Conservation (phyloP, 139 green algal genomes). For the Nannochloris sp. region DNA sequence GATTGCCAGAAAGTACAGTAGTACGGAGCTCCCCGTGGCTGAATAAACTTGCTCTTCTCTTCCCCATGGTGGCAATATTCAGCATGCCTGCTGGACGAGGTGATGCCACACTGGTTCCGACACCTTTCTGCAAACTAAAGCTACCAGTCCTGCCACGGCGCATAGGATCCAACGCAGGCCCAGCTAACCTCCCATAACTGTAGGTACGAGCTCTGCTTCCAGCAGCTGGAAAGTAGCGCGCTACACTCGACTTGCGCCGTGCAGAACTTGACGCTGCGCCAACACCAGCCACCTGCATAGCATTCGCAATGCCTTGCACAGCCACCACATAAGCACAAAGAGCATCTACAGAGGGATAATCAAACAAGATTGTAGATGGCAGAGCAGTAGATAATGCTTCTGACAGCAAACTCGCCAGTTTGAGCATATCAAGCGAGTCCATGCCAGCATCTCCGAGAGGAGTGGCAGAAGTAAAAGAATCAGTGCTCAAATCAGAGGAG, state of each 20-base stretch:
- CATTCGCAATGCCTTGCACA: background rate
- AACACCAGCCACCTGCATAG: background rate
- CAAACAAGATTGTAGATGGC: slow-evolving; percentile 40
- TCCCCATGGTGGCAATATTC: background rate
- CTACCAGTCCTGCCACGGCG: background rate
- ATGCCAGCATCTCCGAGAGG: slow-evolving; percentile 29
- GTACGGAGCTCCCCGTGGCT: background rate
- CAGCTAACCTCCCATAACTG: background rate
- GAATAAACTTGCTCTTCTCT: slow-evolving; percentile 4
- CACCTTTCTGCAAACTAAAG: background rate
- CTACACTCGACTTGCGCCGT: too few species aligned
- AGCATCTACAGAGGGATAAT: slow-evolving; percentile 34
- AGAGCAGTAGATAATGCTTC: slow-evolving; percentile 22
- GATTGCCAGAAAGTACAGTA: background rate
- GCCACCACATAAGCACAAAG: slow-evolving; percentile 9
- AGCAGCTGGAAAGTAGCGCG: too few species aligned
- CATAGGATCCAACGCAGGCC: background rate
- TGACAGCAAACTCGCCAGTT: slow-evolving; percentile 20
- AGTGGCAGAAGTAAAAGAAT: slow-evolving; percentile 8
- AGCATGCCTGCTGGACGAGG: too few species aligned
- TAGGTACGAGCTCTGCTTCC: background rate
- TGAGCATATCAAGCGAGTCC: slow-evolving; percentile 37
- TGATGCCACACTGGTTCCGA: too few species aligned
- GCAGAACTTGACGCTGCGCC: too few species aligned
- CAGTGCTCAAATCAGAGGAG: background rate